Evolutionary conservation across 495 filamentous ascomycete species (phyloP).

Genomic region (Penicillium daleae): DNA sequence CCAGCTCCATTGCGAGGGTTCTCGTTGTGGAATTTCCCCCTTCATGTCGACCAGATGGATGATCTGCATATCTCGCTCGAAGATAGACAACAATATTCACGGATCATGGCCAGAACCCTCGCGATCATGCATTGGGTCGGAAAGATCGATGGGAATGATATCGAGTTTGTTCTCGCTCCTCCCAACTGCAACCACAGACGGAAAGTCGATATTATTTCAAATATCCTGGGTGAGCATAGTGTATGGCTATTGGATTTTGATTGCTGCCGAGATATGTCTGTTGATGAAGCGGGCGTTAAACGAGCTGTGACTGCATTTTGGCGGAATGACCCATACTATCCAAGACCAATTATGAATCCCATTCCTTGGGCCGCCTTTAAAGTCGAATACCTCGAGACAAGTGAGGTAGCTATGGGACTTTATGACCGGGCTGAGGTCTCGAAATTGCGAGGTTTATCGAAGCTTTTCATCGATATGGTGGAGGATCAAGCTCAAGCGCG

Average conservation of each 20-base stretch:
- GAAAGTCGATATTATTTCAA: not conserved
- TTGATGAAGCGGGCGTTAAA: conserved; percentile 19
- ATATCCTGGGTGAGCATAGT: conserved; percentile 20
- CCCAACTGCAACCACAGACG: not conserved
- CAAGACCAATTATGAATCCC: conserved; percentile 16
- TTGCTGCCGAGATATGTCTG: conserved; percentile 20
- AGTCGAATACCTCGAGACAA: not conserved
- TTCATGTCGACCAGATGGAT: conserved; percentile 54
- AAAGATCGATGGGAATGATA: conserved; percentile 49
- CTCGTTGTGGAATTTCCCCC: conserved; percentile 50
- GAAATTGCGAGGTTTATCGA: not conserved
- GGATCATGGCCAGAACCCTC: conserved; percentile 48
- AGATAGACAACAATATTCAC: conserved; percentile 27
- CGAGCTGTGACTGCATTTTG: conserved; percentile 25
- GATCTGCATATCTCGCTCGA: conserved; percentile 33
- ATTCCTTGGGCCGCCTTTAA: conserved; percentile 6
- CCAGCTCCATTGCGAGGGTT: conserved; percentile 30
- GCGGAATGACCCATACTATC: conserved; percentile 29
- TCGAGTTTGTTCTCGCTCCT: conserved; percentile 54
- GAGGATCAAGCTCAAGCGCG: not conserved
- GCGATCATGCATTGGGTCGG: conserved; percentile 51
- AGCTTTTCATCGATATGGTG: not conserved
- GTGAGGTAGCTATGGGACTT: not conserved
- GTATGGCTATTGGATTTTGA: conserved; percentile 54
- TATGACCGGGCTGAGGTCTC: not conserved